A percentile compares a stretch with the other conserved stretches of the same genome.
phyloP scores from a whole-genome alignment of 2,329 filamentous ascomycete species.

The Pseudocercospora vitis region DNA sequence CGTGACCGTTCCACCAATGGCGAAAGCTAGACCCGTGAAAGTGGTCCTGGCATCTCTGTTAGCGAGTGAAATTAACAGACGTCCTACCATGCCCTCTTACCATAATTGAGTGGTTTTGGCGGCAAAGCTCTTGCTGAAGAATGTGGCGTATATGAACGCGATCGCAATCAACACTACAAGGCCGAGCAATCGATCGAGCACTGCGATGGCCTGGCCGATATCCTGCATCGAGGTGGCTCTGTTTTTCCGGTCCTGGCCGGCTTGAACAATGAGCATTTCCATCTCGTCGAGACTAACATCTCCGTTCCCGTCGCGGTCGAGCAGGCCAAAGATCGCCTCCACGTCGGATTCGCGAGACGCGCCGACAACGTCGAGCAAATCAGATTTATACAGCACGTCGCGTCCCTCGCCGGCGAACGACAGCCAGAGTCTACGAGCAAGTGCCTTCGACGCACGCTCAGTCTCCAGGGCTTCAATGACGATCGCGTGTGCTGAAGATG shows the following conservation, averaged over 20 bases:
- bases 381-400: conserved; percentile 30
- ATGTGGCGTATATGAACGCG: conserved; percentile 37
- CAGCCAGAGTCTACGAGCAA: conserved; percentile 39
- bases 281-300: conserved; percentile 41
- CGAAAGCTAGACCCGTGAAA: conserved; percentile 66
- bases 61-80: background rate
- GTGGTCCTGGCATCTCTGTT: conserved; percentile 9
- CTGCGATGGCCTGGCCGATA: conserved; percentile 39
- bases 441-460: conserved; percentile 33
- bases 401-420: conserved; percentile 35
- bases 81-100: conserved; percentile 1
- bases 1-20: conserved; percentile 88
- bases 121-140: conserved; percentile 35
- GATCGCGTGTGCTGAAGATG: conserved; percentile 28
- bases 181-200: conserved; percentile 38
- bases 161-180: conserved; percentile 32
- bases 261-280: conserved; percentile 33
- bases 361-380: conserved; percentile 36
- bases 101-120: conserved; percentile 28
- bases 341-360: conserved; percentile 28
- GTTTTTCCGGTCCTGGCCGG: conserved; percentile 35
- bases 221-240: conserved; percentile 37
- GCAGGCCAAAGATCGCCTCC: conserved; percentile 34
- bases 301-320: conserved; percentile 39
- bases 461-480: conserved; percentile 41